phyloP scores from a whole-genome alignment of 164 flowering plant species.

The Stephania japonica region DNA sequence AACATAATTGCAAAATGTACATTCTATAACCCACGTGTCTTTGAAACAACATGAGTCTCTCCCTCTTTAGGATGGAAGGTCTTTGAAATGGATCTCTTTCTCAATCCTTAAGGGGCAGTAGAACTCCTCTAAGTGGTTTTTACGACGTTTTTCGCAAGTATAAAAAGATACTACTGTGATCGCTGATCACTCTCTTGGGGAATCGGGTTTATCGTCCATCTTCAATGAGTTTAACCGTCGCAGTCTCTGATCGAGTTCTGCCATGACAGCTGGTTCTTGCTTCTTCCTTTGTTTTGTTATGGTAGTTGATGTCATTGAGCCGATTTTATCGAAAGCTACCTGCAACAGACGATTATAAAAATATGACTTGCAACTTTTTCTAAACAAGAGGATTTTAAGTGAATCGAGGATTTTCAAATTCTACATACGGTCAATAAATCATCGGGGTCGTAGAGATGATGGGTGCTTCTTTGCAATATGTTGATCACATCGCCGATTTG shows the following conservation, averaged over 20 bases:
- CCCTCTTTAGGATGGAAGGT: slow-evolving; percentile 6
- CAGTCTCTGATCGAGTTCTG: slow-evolving; percentile 83
- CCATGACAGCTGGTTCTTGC: slow-evolving; percentile 96
- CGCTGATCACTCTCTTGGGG: slow-evolving; percentile 4
- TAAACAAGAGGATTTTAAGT: neutral
- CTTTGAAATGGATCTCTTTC: neutral
- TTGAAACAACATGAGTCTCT: slow-evolving; percentile 1
- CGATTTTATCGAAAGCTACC: slow-evolving; percentile 95
- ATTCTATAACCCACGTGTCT: neutral
- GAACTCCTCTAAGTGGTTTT: neutral
- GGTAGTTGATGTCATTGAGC: slow-evolving; percentile 73
- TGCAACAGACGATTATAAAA: slow-evolving; percentile 24
- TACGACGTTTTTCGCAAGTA: neutral
- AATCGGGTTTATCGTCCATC: slow-evolving; percentile 26
- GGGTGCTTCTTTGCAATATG: slow-evolving; percentile 70
- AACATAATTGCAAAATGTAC: neutral
- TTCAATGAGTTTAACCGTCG: slow-evolving; percentile 58
- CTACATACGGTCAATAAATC: slow-evolving; percentile 71
- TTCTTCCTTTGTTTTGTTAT: slow-evolving; percentile 94
- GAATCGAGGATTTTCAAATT: neutral
- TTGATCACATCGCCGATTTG: slow-evolving; percentile 81
- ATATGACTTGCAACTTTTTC: neutral
- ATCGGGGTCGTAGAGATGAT: slow-evolving; percentile 94
- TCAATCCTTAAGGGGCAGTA: neutral
- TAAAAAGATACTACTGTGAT: neutral